These are phyloP conservation scores for Alternaria gaisen DNA, from an alignment of 2,329 filamentous ascomycete genomes.

Conservation along the genomic window DNA sequence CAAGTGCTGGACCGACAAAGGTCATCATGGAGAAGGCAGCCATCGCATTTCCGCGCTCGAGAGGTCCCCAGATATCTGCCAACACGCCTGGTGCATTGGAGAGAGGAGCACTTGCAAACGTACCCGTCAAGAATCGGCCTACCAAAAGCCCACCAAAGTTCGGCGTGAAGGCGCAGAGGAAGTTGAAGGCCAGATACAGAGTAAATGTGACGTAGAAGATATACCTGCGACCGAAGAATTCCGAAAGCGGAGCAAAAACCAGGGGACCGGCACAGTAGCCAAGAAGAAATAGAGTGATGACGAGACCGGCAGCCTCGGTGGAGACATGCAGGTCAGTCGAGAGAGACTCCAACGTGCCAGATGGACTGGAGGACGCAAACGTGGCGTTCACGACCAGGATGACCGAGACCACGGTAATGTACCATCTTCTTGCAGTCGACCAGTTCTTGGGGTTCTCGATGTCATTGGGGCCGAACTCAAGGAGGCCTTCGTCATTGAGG, in stretches of 20 bases:
- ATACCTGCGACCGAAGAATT: background rate
- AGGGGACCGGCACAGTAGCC: background rate
- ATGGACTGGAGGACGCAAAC: background rate
- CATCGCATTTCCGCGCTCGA: background rate
- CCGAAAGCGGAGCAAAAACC: background rate
- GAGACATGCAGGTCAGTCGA: background rate
- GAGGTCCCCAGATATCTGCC: background rate
- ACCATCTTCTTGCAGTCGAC: slow-evolving; percentile 3
- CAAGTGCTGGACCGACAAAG: no score
- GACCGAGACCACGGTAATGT: slow-evolving; percentile 3
- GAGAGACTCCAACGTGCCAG: background rate
- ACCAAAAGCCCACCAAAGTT: slow-evolving; percentile 3
- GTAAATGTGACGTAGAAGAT: slow-evolving; percentile 1
- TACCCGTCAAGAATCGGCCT: background rate
- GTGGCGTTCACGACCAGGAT: background rate
- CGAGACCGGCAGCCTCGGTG: background rate
- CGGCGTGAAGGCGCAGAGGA: background rate
- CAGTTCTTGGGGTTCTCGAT: background rate
- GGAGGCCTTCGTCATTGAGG: background rate
- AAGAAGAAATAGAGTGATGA: background rate
- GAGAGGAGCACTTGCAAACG: background rate
- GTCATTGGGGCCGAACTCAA: background rate
- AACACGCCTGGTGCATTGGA: background rate
- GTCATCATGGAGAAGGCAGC: background rate
- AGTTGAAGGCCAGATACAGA: background rate